Percentiles rank a stretch among this genome's conserved stretches.
Evolutionary conservation across 495 filamentous ascomycete genomes (phyloP).

Genomic region (Xylona heveae): DNA sequence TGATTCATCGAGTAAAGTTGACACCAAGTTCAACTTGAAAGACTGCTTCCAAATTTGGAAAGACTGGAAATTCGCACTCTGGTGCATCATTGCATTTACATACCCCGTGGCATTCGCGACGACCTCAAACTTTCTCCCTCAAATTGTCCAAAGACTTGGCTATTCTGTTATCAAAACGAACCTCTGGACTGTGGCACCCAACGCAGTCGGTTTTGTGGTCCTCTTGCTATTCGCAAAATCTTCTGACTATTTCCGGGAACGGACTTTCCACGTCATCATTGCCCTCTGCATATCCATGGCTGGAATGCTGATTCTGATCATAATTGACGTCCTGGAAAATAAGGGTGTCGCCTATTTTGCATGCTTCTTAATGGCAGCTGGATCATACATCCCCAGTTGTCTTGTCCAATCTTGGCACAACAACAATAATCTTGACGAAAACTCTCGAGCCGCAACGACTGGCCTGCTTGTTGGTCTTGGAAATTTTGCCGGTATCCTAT

Average conservation of each 20-base stretch:
- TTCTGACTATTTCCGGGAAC: constrained; percentile 39
- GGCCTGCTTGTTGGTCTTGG: constrained; percentile 55
- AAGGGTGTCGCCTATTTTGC: constrained; percentile 53
- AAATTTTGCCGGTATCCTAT: constrained; percentile 60
- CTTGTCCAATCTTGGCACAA: constrained; percentile 46
- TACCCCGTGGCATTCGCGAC: constrained; percentile 58
- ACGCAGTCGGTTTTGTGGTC: constrained; percentile 39
- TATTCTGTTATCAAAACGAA: constrained; percentile 50
- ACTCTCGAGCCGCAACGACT: constrained; percentile 45
- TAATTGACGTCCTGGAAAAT: constrained; percentile 37
- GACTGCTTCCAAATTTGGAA: constrained; percentile 39
- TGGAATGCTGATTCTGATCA: constrained; percentile 55
- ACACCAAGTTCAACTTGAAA: constrained; percentile 45
- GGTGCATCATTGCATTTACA: constrained; percentile 48
- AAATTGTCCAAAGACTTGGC: constrained; percentile 44
- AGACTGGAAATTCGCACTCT: too few relatives aligned
- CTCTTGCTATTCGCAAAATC: constrained; percentile 46
- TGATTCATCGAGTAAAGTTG: constrained; percentile 48
- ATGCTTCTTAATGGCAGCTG: constrained; percentile 69
- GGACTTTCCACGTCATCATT: constrained; percentile 51
- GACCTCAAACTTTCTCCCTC: constrained; percentile 49
- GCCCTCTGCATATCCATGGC: constrained; percentile 53
- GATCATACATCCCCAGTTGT: constrained; percentile 30
- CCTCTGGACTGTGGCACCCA: constrained; percentile 56
- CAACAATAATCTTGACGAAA: constrained; percentile 67